A percentile compares a stretch with the other conserved stretches of the same genome.
These are phyloP conservation scores for Metschnikowia anglica DNA, from an alignment of 805 yeast genomes.

Conservation along the genomic window DNA sequence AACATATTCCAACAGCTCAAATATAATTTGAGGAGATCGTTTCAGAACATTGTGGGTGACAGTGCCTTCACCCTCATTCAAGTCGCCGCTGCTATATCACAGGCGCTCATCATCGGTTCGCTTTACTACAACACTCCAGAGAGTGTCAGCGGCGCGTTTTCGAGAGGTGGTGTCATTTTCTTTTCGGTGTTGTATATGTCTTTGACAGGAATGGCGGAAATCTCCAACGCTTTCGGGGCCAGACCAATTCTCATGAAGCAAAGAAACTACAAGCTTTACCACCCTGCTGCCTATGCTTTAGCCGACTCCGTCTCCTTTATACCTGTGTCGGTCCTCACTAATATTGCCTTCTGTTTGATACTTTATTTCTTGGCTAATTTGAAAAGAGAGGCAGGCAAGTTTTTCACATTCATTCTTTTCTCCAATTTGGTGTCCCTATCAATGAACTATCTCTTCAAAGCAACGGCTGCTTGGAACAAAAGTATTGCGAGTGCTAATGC, in stretches of 20 bases:
- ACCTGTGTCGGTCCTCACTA: conserved; percentile 41
- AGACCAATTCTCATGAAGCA: conserved; percentile 33
- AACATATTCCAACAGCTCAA: conserved; percentile 49
- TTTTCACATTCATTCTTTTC: conserved; percentile 51
- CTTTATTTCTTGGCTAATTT: conserved; percentile 58
- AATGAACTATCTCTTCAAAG: conserved; percentile 53
- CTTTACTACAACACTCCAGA: conserved; percentile 54
- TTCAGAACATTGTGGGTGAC: conserved; percentile 58
- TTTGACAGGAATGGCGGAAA: conserved; percentile 49
- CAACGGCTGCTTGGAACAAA: conserved; percentile 51
- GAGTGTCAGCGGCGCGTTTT: conserved; percentile 55
- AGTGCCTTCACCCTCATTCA: conserved; percentile 48
- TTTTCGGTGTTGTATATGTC: conserved; percentile 56
- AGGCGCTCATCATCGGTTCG: conserved; percentile 64
- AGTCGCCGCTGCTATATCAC: conserved; percentile 48
- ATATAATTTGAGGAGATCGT: conserved; percentile 50
- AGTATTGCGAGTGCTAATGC: conserved; percentile 59
- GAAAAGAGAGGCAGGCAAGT: conserved; percentile 53
- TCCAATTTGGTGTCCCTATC: conserved; percentile 48
- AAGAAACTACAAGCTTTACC: conserved; percentile 28
- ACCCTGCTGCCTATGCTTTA: conserved; percentile 30
- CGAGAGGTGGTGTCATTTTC: conserved; percentile 63
- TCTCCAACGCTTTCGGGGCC: conserved; percentile 27
- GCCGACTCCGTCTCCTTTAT: conserved; percentile 24
- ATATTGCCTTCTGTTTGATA: conserved; percentile 46